phyloP scores from a whole-genome alignment of 768 basidiomycete species.

The Hortiboletus campestris region DNA sequence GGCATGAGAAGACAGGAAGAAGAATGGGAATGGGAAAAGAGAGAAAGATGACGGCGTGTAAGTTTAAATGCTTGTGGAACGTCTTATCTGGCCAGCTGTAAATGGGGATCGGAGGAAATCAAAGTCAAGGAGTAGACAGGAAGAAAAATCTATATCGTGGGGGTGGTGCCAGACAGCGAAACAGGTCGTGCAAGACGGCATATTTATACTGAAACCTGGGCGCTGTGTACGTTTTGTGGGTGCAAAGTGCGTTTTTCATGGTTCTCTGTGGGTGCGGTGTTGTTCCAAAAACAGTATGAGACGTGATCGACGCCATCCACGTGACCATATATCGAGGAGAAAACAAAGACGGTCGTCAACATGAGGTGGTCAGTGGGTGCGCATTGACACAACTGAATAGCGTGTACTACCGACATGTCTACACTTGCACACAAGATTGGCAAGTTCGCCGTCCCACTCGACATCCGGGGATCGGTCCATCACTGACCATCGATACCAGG shows the following conservation, averaged over 20 bases:
- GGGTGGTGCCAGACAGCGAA: constrained; percentile 17
- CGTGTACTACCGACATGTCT: constrained; percentile 16
- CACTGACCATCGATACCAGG: constrained; percentile 43
- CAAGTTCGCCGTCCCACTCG: constrained; percentile 17
- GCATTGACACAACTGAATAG: constrained; percentile 3
- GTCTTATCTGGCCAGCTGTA: not conserved
- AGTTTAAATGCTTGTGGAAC: not conserved
- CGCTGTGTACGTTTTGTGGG: constrained; percentile 13
- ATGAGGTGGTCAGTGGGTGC: constrained; percentile 9
- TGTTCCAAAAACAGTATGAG: constrained; percentile 18
- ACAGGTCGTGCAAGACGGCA: not conserved
- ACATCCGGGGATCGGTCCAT: not conserved
- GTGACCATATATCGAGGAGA: constrained; percentile 11
- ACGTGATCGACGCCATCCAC: constrained; percentile 20
- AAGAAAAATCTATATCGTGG: not conserved
- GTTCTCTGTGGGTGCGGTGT: constrained; percentile 14
- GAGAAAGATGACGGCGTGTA: not conserved
- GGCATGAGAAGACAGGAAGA: not conserved
- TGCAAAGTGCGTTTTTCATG: not conserved
- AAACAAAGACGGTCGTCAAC: constrained; percentile 13
- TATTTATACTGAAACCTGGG: constrained; percentile 19
- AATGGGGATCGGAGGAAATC: not conserved
- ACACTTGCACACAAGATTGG: constrained; percentile 49
- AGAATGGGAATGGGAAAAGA: not conserved
- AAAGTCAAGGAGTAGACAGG: not conserved